These are phyloP conservation scores for Psidium friedrichsthalianum DNA, from an alignment of 345 rosid species.

Conservation along the genomic window DNA sequence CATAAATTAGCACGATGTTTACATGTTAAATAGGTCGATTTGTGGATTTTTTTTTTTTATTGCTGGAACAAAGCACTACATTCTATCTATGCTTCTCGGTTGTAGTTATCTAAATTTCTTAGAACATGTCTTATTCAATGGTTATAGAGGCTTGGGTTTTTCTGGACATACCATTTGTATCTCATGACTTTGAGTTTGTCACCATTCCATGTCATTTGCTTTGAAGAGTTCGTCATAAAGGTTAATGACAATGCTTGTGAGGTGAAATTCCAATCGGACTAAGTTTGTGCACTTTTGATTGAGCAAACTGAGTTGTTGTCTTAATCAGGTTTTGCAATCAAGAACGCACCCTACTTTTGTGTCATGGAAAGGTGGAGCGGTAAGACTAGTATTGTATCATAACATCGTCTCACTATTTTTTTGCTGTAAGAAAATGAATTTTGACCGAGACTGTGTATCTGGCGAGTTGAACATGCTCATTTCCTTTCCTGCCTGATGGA, in stretches of 20 bases:
- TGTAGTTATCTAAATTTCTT: background rate
- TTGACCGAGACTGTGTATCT: background rate
- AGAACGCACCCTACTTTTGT: constrained; percentile 57
- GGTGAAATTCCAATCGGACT: background rate
- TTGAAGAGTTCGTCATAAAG: background rate
- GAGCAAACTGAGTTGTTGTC: constrained; percentile 10
- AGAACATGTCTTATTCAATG: background rate
- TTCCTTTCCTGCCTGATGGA: background rate
- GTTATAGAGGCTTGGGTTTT: background rate
- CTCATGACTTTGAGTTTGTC: background rate
- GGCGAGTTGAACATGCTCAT: background rate
- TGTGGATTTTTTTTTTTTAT: background rate
- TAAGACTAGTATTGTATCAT: constrained; percentile 15
- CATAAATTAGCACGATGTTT: background rate
- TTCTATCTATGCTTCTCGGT: background rate
- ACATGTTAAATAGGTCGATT: background rate
- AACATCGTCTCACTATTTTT: background rate
- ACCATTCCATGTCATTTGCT: background rate
- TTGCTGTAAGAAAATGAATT: background rate
- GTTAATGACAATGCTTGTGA: background rate
- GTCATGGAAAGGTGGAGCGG: constrained; percentile 92
- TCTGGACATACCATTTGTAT: background rate
- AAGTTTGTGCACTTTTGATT: background rate
- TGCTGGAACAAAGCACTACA: background rate
- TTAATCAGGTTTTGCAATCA: constrained; percentile 58